Evolutionary conservation across 1,284 basidiomycete species (phyloP), one percentile per base, ranked within the genome.

Genomic region (Sporisorium scitamineum): DNA sequence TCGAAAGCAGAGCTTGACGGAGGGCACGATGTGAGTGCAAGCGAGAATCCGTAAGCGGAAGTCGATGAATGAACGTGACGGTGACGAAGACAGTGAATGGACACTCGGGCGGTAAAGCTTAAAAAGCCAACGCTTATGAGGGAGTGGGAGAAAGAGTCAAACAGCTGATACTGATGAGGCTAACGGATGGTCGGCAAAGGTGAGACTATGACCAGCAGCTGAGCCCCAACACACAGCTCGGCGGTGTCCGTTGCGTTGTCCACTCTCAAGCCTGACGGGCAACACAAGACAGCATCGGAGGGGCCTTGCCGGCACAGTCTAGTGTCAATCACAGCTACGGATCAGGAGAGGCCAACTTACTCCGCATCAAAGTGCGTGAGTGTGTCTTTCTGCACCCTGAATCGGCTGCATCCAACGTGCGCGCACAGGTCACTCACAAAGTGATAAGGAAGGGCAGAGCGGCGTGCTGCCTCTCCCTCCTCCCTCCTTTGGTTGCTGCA

Each of bases 111-210:
- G 42, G 8, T 39, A n/a, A 48, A 37, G 7, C 22, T 59, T 26
- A 39, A 41, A n/a, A 39, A 20, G 52, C 22, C 10, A 27, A 8
- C 5, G 51, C 37, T 26, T n/a, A 37, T 53, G 22, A 47, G n/a
- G 2, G 41, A 44, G 26, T 41, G 3, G 32, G 34, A 26, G 10
- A 51, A 2, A 18, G 47, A 11, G 20, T 24, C 31, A n/a, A 50
- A 5, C 10, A 14, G 44, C 45, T 29, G 34, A 34, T 37, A 10
- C 16, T 27, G 48, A 29, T 16, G 24, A 27, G 44, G 29, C 8
- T 41, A 10, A 39, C 60, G 60, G 60, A 61, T 54, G 42, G 53
- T 61, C 60, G 60, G 60, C 44, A 29, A 34, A 27, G 1, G 39
- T 16, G n/a, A 20, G 29, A n/a, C n/a, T n/a, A n/a, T n/a, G n/a